Percentiles rank a stretch among this genome's conserved stretches.
Evolutionary conservation across 1,284 basidiomycete genomes (phyloP).

Genomic region (Sporisorium sorghi): DNA sequence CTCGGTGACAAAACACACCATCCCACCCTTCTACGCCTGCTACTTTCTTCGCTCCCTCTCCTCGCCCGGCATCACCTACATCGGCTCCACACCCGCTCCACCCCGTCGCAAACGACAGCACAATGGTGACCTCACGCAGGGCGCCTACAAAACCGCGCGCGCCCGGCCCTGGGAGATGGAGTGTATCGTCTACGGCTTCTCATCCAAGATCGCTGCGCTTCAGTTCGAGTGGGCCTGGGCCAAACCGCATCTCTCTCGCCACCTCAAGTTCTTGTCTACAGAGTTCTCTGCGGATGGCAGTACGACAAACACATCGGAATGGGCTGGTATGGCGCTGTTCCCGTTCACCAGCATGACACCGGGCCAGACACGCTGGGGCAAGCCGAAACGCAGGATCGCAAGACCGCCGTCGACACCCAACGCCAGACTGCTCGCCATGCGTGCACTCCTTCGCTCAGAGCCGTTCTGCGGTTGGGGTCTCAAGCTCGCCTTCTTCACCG

Average conservation of each 20-base stretch:
- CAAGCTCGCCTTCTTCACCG: slow-evolving; percentile 61
- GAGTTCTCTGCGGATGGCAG: slow-evolving; percentile 11
- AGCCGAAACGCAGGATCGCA: slow-evolving; percentile 23
- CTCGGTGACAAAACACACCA: slow-evolving; percentile 73
- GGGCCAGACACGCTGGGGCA: slow-evolving; percentile 31
- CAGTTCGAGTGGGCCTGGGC: slow-evolving; percentile 95
- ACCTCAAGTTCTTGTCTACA: slow-evolving; percentile 64
- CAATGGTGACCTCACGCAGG: slow-evolving; percentile 82
- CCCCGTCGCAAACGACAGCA: slow-evolving; percentile 84
- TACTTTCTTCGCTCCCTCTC: slow-evolving; percentile 78
- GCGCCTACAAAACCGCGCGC: slow-evolving; percentile 79
- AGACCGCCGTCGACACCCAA: slow-evolving; percentile 51
- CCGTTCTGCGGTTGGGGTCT: slow-evolving; percentile 66
- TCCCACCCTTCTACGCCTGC: slow-evolving; percentile 86
- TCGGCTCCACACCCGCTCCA: slow-evolving; percentile 85
- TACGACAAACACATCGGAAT: slow-evolving; percentile 5
- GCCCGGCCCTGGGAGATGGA: slow-evolving; percentile 89
- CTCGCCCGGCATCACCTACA: slow-evolving; percentile 73
- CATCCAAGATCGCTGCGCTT: slow-evolving; percentile 83
- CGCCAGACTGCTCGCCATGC: slow-evolving; percentile 64
- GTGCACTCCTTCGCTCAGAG: slow-evolving; percentile 61
- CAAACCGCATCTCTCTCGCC: slow-evolving; percentile 74
- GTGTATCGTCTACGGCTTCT: slow-evolving; percentile 87
- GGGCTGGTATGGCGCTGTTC: slow-evolving; percentile 43
- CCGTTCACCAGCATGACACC: slow-evolving; percentile 45